These are phyloP conservation scores for Clonostachys byssicola DNA, from an alignment of 2,329 filamentous ascomycete species.

Conservation along the genomic window DNA sequence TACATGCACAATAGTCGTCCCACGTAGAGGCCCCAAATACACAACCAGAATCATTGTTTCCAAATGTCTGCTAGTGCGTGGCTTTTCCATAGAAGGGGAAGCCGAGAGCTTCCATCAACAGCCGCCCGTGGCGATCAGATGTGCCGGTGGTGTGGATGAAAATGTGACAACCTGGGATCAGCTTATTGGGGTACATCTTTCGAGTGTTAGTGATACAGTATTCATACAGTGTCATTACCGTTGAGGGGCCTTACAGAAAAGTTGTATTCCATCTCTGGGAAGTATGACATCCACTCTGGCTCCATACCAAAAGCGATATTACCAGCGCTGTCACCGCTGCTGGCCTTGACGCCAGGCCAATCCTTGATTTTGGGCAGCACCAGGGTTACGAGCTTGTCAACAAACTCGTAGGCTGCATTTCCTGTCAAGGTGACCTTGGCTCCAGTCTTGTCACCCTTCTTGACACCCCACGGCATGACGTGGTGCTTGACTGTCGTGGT, in stretches of 20 bases:
- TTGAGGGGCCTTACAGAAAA: constrained; percentile 68
- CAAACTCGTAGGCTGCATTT: constrained; percentile 82
- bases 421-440: constrained; percentile 75
- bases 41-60: too few species aligned
- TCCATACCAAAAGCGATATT: constrained; percentile 82
- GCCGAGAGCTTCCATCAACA: constrained; percentile 51
- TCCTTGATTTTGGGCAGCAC: constrained; percentile 96
- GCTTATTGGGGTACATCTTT: constrained; percentile 57
- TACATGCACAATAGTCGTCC: too few species aligned
- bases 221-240: constrained; percentile 5
- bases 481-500: constrained; percentile 67
- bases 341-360: constrained; percentile 66
- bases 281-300: constrained; percentile 71
- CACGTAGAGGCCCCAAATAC: too few species aligned
- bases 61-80: constrained; percentile 18
- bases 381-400: constrained; percentile 85
- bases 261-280: constrained; percentile 93
- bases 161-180: constrained; percentile 84
- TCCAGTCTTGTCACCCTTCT: constrained; percentile 66
- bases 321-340: constrained; percentile 79
- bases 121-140: constrained; percentile 77
- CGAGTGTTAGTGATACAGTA: constrained; percentile 6
- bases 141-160: constrained; percentile 80
- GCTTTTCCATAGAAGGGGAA: constrained; percentile 77
- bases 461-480: constrained; percentile 72